A percentile compares a stretch with the other conserved stretches of the same genome.
Evolutionary conservation across 2,329 filamentous ascomycete species (phyloP).

Genomic region (Neoascochyta sp.): DNA sequence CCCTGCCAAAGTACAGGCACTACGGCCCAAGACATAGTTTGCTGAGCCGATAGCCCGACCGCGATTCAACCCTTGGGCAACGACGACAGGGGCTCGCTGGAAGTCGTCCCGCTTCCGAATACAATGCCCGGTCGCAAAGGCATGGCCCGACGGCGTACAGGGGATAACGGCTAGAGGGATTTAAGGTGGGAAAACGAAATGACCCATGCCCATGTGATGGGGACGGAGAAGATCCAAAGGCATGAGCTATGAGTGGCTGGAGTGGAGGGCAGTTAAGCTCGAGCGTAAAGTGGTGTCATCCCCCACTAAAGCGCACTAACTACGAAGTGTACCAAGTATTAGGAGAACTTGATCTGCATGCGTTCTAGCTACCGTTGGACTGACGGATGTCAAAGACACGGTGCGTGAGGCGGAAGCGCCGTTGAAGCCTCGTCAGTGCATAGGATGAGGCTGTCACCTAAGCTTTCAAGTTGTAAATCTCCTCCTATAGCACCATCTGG

Average conservation of each 20-base stretch:
- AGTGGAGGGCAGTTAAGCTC: conserved; percentile 4
- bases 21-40: conserved; percentile 14
- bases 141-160: conserved; percentile 15
- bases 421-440: conserved; percentile 18
- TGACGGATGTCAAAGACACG: conserved; percentile 11
- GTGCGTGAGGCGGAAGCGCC: conserved; percentile 27
- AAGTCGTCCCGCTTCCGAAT: conserved; percentile 16
- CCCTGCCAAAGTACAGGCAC: conserved; percentile 18
- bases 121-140: conserved; percentile 16
- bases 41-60: conserved; percentile 15
- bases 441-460: conserved; percentile 21
- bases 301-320: conserved; percentile 18
- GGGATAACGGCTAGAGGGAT: conserved; percentile 23
- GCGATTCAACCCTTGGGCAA: conserved; percentile 22
- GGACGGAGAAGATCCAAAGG: conserved; percentile 7
- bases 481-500: conserved; percentile 5
- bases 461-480: conserved; percentile 10
- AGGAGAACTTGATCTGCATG: conserved; percentile 31
- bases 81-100: conserved; percentile 23
- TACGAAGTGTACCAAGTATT: conserved; percentile 17
- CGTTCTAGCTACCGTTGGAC: conserved; percentile 28
- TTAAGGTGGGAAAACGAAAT: conserved; percentile 17
- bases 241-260: conserved; percentile 12
- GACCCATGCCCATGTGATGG: conserved; percentile 2
- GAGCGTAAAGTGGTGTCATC: conserved; percentile 15